Evolutionary conservation across 192 early-diverging fungal genomes (phyloP).

Genomic region (Coemansia reversa): DNA sequence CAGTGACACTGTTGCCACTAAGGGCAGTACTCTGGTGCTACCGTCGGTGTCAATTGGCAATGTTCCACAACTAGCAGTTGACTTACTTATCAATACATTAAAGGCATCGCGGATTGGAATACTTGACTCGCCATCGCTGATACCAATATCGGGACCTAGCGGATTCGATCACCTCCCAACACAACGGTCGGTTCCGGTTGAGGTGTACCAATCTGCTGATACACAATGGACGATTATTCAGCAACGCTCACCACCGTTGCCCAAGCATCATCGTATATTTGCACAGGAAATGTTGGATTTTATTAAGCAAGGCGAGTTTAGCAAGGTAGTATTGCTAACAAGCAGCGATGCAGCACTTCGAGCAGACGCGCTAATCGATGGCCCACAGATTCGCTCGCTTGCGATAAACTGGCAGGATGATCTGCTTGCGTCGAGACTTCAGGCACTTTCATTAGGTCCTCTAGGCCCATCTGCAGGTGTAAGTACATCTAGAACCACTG

Average conservation of each 20-base stretch:
- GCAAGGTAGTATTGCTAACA: conserved; percentile 60
- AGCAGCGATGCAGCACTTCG: conserved; percentile 68
- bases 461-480: not conserved
- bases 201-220: conserved; percentile 69
- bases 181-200: conserved; percentile 33
- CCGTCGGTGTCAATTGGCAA: conserved; percentile 77
- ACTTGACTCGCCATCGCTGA: conserved; percentile 57
- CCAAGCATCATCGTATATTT: conserved; percentile 53
- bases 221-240: conserved; percentile 66
- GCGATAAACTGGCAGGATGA: conserved; percentile 55
- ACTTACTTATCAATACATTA: conserved; percentile 68
- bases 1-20: not conserved
- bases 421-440: conserved; percentile 25
- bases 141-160: conserved; percentile 60
- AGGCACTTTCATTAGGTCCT: conserved; percentile 26
- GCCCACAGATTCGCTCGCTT: conserved; percentile 49
- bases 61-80: conserved; percentile 72
- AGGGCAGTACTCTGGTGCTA: conserved; percentile 40
- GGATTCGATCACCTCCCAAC: conserved; percentile 40
- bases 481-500: not conserved
- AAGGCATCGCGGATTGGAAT: conserved; percentile 61
- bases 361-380: conserved; percentile 61
- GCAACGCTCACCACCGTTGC: conserved; percentile 65
- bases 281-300: conserved; percentile 59
- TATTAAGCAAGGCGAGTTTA: conserved; percentile 55